Base-by-base conservation (phyloP, 2,329 filamentous ascomycete species). In the Penicillium sp. region DNA sequence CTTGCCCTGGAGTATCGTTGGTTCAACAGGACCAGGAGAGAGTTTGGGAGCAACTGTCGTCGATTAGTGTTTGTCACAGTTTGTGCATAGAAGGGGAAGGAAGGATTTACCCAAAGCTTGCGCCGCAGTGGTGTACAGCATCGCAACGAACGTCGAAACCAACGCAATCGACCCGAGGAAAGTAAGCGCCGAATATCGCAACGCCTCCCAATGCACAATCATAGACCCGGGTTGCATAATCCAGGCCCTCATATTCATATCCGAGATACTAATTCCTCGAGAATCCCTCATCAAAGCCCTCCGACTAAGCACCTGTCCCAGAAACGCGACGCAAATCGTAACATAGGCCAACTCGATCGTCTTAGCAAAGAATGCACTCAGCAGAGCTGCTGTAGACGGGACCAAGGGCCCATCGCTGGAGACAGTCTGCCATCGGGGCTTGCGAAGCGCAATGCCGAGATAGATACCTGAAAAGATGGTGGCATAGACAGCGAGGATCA, bases 191-290 rank as follows among this genome's bases (percentile, higher is more conserved):
- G 86, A 86, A 56, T 87, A 86, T 6, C 81, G 80, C 1, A 91
- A 74, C 4, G 82, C 82, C 58, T 86, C 80, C 71, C 80, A 87
- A 61, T 90, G 85, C 0, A 86, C 89, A 21, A 93, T 76, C 59
- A 93, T 77, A 0, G 84, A 87, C 0, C 89, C 89, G 0, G 88
- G 88, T 70, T 88, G 84, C 74, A 86, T 82, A 21, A 87, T 81
- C 89, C 89, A 93, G 41, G 82, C 82, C 45, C 89, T 81, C 87
- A 93, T 91, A 16, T 82, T 86, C 76, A 92, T 83, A 65, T 93
- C 89, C 0, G 89, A 86, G 16, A 93, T 79, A 0, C 85, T 90
- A 55, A 92, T 81, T 2, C 89, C 89, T 3, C 77, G 74, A 0
- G 84, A 81, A 9, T 79, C 76, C 51, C 79, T 81, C 25, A 80